These are phyloP conservation scores for Micractinium conductrix DNA, from an alignment of 139 green algal genomes.

Conservation along the genomic window DNA sequence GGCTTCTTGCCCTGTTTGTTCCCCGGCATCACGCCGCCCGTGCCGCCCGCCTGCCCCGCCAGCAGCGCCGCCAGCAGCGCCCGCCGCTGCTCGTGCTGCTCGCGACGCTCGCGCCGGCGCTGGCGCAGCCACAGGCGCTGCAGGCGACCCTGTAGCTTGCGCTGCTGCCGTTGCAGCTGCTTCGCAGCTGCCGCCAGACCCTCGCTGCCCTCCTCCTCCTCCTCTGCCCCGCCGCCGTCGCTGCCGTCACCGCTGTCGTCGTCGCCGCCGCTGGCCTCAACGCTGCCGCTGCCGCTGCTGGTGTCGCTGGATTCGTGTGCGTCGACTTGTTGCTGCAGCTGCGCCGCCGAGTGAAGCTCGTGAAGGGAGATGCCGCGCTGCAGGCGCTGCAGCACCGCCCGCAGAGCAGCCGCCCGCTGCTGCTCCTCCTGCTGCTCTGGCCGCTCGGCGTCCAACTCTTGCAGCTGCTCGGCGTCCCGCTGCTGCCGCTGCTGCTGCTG, in stretches of 20 bases:
- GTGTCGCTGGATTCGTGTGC: neutral
- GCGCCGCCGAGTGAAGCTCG: neutral
- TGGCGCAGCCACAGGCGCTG: neutral
- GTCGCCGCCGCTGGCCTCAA: neutral
- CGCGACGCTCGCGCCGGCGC: neutral
- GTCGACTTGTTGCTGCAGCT: slow-evolving; percentile 6
- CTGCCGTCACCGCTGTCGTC: neutral
- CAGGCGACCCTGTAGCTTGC: neutral
- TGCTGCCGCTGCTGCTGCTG: slow-evolving; percentile 12
- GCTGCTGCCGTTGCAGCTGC: neutral
- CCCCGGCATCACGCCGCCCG: neutral
- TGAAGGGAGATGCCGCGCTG: slow-evolving; percentile 5
- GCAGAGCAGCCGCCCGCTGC: neutral
- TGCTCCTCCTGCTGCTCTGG: slow-evolving; percentile 3
- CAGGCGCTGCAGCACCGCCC: neutral
- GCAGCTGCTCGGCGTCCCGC: neutral
- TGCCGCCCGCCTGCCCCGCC: neutral
- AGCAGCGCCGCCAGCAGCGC: no score
- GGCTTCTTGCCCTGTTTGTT: neutral
- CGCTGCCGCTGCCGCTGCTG: slow-evolving; percentile 2
- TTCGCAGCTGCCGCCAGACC: neutral
- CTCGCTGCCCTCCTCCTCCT: neutral
- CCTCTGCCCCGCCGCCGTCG: neutral
- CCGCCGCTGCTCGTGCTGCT: neutral
- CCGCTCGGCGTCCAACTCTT: no score